Evolutionary conservation across 495 filamentous ascomycete genomes (phyloP), one percentile per base, ranked within the genome.

Genomic region (Penicillium cinerascens): DNA sequence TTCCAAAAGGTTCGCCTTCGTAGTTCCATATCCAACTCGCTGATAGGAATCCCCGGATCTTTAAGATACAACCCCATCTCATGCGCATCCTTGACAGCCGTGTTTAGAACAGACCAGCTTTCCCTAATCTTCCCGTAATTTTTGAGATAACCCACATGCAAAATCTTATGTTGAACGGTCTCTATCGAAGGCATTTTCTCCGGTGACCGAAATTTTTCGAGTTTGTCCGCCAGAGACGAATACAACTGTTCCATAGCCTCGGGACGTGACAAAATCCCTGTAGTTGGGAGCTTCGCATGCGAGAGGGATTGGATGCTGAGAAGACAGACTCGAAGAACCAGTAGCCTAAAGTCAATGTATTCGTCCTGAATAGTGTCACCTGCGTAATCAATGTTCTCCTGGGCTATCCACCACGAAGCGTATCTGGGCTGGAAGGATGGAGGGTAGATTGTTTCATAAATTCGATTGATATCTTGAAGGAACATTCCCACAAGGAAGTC

Each of bases 401-500:
- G 58, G 8, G 40, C 7, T 11, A 17, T 37, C 49, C 58, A 61
- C 58, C 58, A 61, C 15, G 44, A 17, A 6, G 26, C 44, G 21
- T 61, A 61, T 21, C 38, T 46, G 7, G 51, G 36, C 18, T 58
- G 54, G n/a, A 61, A 61, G 0, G 58, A 47, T 7, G 42, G 40
- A 0, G 54, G 42, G 29, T 54, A 38, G 4, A 58, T 45, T 18
- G 54, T 52, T 38, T 61, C 51, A 18, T 54, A 54, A n/a, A 44
- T 25, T 23, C 44, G 54, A 42, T 61, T 61, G 18, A 61, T 46
- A 26, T 58, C 50, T 2, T 45, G 18, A 3, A 61, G 35, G 27
- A 61, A 61, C 43, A 61, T 54, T 13, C 43, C 33, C 16, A 58
- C 44, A 16, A 61, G 26, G 25, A 61, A 61, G n/a, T 61, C 58